phyloP scores from a whole-genome alignment of 768 basidiomycete species.

The Krasilnikovozyma curviuscula region DNA sequence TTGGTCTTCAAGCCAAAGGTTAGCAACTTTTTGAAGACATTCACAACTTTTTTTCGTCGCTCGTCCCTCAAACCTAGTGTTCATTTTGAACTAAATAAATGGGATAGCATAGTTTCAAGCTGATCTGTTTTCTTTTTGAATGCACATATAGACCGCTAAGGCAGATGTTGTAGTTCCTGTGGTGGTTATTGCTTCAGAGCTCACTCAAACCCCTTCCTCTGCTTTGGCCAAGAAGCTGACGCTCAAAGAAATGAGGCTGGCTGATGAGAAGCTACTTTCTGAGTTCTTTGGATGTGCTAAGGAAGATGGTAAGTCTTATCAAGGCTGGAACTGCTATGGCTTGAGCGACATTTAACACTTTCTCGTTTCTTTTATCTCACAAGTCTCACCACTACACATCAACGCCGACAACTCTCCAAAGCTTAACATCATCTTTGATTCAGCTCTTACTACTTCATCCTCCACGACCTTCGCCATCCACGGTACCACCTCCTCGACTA shows the following conservation, averaged over 20 bases:
- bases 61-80: too few relatives aligned
- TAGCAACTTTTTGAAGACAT: too few relatives aligned
- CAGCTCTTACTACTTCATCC: constrained; percentile 50
- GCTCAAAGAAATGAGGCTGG: constrained; percentile 70
- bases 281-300: constrained; percentile 72
- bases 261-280: constrained; percentile 62
- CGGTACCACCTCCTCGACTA: constrained; percentile 44
- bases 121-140: too few relatives aligned
- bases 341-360: too few relatives aligned
- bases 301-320: constrained; percentile 48
- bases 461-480: constrained; percentile 58
- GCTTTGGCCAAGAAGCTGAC: constrained; percentile 49
- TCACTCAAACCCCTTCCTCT: constrained; percentile 60
- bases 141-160: constrained; percentile 67
- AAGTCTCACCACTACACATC: constrained; percentile 68
- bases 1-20: constrained; percentile 83
- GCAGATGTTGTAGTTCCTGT: constrained; percentile 63
- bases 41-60: too few relatives aligned
- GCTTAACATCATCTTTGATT: constrained; percentile 48
- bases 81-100: too few relatives aligned
- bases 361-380: not conserved
- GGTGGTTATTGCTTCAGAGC: constrained; percentile 65
- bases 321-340: not conserved
- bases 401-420: constrained; percentile 46
- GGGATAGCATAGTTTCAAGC: too few relatives aligned